A percentile compares a stretch with the other conserved stretches of the same genome.
Evolutionary conservation across 2,329 filamentous ascomycete genomes (phyloP).

Genomic region (Boeremia exigua): DNA sequence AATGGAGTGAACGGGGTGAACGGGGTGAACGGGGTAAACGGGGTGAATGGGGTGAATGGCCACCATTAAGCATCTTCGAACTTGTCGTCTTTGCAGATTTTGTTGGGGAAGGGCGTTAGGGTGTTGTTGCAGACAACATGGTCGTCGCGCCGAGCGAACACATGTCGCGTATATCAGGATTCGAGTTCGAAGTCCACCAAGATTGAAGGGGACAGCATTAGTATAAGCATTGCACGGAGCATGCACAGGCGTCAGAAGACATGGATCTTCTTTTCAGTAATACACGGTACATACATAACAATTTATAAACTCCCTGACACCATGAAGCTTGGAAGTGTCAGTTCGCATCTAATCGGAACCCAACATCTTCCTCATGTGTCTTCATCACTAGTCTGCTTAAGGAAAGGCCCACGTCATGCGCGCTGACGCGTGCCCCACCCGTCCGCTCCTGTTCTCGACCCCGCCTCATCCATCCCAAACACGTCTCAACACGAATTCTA

Average conservation of each 20-base stretch:
- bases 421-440: conserved; percentile 18
- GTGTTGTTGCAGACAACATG: neutral
- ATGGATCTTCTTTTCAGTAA: neutral
- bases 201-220: conserved; percentile 1
- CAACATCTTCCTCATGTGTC: no score
- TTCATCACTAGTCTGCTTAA: neutral
- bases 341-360: neutral
- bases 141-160: neutral
- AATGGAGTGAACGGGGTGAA: conserved; percentile 18
- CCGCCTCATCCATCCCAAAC: conserved; percentile 14
- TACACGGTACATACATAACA: neutral
- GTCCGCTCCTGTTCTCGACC: conserved; percentile 15
- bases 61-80: conserved; percentile 12
- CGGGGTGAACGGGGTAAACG: conserved; percentile 24
- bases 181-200: neutral
- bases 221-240: conserved; percentile 8
- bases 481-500: conserved; percentile 7
- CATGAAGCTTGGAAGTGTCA: no score
- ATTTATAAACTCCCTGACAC: no score
- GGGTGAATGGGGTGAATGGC: conserved; percentile 24
- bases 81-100: neutral
- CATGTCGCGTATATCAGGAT: neutral
- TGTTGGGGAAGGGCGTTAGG: conserved; percentile 5
- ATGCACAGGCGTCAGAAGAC: conserved; percentile 5
- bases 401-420: conserved; percentile 20